These are phyloP conservation scores for Neofusicoccum cordaticola DNA, from an alignment of 2,329 filamentous ascomycete species.

Conservation along the genomic window DNA sequence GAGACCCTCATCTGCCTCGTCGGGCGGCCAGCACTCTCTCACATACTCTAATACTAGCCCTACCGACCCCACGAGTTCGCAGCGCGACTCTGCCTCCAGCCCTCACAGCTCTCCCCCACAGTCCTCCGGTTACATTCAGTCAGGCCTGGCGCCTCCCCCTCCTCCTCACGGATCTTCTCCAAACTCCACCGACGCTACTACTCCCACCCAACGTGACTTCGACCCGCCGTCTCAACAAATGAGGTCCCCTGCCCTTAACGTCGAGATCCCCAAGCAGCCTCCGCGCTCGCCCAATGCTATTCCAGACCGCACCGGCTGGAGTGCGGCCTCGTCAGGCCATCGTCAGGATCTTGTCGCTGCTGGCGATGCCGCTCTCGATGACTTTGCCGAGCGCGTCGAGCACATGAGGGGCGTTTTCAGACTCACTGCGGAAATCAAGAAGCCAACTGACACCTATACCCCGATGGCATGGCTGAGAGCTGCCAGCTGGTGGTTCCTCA, in stretches of 20 bases:
- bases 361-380: slow-evolving; percentile 54
- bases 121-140: background rate
- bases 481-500: slow-evolving; percentile 86
- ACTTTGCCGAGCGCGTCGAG: slow-evolving; percentile 68
- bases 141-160: slow-evolving; percentile 12
- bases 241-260: slow-evolving; percentile 14
- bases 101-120: slow-evolving; percentile 5
- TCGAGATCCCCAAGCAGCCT: slow-evolving; percentile 17
- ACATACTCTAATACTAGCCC: slow-evolving; percentile 16
- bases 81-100: slow-evolving; percentile 15
- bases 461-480: slow-evolving; percentile 68
- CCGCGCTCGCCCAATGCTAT: slow-evolving; percentile 4
- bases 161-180: slow-evolving; percentile 14
- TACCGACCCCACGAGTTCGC: slow-evolving; percentile 12
- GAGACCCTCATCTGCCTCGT: slow-evolving; percentile 16
- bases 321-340: slow-evolving; percentile 12
- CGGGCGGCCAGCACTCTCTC: background rate
- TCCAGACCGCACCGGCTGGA: slow-evolving; percentile 7
- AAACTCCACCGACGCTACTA: background rate
- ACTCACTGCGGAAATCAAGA: slow-evolving; percentile 71
- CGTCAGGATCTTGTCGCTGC: slow-evolving; percentile 9
- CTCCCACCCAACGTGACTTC: slow-evolving; percentile 17
- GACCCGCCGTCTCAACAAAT: slow-evolving; percentile 4
- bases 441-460: slow-evolving; percentile 61
- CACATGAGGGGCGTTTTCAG: slow-evolving; percentile 75